A percentile compares a stretch with the other conserved stretches of the same genome.
Evolutionary conservation across 1,284 basidiomycete species (phyloP).

Genomic region (Boletus smithii): DNA sequence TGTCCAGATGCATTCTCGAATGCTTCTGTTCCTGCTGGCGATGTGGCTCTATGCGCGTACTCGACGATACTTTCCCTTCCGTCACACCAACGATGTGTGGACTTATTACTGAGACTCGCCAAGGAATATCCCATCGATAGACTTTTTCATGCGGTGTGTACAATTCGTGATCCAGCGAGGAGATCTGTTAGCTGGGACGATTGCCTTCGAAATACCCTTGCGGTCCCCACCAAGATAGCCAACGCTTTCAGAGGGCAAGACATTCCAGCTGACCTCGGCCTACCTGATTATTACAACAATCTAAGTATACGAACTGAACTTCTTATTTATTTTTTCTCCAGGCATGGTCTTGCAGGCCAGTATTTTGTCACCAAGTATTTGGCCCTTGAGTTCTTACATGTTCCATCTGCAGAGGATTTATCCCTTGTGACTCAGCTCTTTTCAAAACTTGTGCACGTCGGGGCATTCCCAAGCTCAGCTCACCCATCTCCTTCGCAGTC

Average conservation of each 20-base stretch:
- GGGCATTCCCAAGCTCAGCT: constrained; percentile 53
- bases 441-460: constrained; percentile 61
- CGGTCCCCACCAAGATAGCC: constrained; percentile 64
- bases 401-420: constrained; percentile 27
- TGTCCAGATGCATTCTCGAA: constrained; percentile 60
- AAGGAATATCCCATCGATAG: constrained; percentile 66
- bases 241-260: constrained; percentile 50
- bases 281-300: constrained; percentile 50
- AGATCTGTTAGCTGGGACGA: constrained; percentile 61
- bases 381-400: constrained; percentile 11
- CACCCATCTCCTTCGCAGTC: constrained; percentile 52
- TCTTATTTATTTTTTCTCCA: constrained; percentile 38
- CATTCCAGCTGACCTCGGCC: constrained; percentile 48
- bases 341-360: constrained; percentile 31
- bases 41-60: constrained; percentile 59
- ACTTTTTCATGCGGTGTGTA: constrained; percentile 52
- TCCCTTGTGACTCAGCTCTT: constrained; percentile 49
- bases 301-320: constrained; percentile 55
- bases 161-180: constrained; percentile 26
- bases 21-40: constrained; percentile 45
- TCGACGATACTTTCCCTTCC: constrained; percentile 54
- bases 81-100: constrained; percentile 46
- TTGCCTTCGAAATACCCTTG: constrained; percentile 55
- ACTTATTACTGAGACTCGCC: constrained; percentile 53
- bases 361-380: constrained; percentile 7